These are phyloP conservation scores for Protoeuglena noctilucae DNA, from an alignment of 139 green algal genomes.

Conservation along the genomic window DNA sequence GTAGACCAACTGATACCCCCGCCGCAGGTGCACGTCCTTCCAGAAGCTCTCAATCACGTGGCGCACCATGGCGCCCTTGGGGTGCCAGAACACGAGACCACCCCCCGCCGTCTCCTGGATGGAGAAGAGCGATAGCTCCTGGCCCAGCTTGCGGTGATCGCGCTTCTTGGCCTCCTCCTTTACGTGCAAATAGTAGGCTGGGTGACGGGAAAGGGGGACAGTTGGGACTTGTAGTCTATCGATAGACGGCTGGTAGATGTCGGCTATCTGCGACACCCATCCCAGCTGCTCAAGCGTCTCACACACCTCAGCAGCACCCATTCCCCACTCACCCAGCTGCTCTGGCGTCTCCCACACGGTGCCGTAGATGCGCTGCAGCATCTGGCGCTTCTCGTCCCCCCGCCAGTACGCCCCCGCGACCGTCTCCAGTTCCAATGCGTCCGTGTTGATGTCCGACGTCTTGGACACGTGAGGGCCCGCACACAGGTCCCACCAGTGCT, in stretches of 20 bases:
- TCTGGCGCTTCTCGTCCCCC: conserved; percentile 68
- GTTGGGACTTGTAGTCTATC: no score
- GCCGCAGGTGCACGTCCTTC: conserved; percentile 74
- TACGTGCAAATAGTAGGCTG: conserved; percentile 37
- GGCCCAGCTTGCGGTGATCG: conserved; percentile 86
- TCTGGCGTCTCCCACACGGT: conserved; percentile 67
- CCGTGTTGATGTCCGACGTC: conserved; percentile 60
- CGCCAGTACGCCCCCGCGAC: conserved; percentile 82
- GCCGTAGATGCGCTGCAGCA: conserved; percentile 88
- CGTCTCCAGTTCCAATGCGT: conserved; percentile 76
- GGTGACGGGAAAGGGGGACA: no score
- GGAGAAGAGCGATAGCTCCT: conserved; percentile 84
- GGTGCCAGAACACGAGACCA: conserved; percentile 96
- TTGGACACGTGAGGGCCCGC: conserved; percentile 76
- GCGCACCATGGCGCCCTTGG: conserved; percentile 54
- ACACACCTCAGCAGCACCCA: no score
- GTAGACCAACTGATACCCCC: conserved; percentile 84
- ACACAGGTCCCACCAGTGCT: conserved; percentile 87
- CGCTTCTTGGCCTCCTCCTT: conserved; percentile 54
- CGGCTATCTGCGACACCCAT: no score
- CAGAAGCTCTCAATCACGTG: conserved; percentile 84
- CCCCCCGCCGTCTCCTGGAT: conserved; percentile 61
- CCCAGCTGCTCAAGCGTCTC: no score
- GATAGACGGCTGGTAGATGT: no score
- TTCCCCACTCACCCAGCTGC: conserved; percentile 16